Percentiles rank a stretch among this genome's conserved stretches.
Evolutionary conservation across 495 filamentous ascomycete species (phyloP).

Genomic region (Bryoglossum gracile): DNA sequence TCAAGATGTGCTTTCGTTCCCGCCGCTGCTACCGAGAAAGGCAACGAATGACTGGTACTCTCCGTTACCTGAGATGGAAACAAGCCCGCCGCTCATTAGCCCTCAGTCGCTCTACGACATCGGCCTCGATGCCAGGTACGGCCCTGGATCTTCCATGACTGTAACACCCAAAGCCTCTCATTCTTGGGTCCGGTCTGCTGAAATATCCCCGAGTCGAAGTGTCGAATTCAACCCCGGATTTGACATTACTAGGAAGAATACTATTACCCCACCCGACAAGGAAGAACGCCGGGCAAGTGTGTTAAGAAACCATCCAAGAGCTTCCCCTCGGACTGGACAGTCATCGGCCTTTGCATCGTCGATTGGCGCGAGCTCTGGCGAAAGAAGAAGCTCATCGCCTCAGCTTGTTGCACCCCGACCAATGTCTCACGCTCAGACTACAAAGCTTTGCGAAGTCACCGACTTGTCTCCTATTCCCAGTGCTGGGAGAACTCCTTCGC

Average conservation of each 20-base stretch:
- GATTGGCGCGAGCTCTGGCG: background rate
- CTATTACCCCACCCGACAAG: background rate
- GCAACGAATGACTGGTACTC: conserved; percentile 17
- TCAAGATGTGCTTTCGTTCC: conserved; percentile 20
- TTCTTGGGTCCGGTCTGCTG: background rate
- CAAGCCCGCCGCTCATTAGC: background rate
- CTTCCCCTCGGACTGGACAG: conserved; percentile 3
- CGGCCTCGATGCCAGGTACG: conserved; percentile 10
- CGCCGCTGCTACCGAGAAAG: conserved; percentile 12
- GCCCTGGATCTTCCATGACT: background rate
- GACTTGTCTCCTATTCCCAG: no score
- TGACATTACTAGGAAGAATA: background rate
- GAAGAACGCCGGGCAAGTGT: background rate
- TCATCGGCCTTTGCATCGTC: conserved; percentile 5
- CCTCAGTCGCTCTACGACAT: conserved; percentile 6
- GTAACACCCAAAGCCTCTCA: conserved; percentile 2
- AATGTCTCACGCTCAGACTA: no score
- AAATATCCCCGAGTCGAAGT: background rate
- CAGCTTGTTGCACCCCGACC: no score
- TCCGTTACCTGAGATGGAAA: conserved; percentile 19
- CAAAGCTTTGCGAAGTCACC: no score
- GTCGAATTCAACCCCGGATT: conserved; percentile 4
- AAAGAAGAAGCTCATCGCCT: background rate
- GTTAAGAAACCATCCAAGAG: conserved; percentile 7
- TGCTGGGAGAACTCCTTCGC: no score